Conservation (phyloP, 192 early-diverging fungal genomes). For the Coemansia sp. region DNA sequence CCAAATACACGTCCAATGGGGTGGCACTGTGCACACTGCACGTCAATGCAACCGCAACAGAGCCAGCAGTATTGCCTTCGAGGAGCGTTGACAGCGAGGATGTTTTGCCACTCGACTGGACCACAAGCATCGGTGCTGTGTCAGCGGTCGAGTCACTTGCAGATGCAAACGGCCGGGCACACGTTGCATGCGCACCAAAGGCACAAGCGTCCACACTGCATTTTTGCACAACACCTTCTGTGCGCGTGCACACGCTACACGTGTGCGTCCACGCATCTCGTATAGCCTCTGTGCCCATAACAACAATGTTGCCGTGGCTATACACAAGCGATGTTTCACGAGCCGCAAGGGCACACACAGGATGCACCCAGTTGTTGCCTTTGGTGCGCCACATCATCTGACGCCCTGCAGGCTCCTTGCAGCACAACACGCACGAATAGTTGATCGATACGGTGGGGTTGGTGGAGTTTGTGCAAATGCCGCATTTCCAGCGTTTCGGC, state of each 20-base stretch:
- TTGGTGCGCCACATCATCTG: slow-evolving; percentile 65
- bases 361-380: slow-evolving; percentile 78
- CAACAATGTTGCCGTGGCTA: slow-evolving; percentile 32
- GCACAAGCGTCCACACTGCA: slow-evolving; percentile 21
- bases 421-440: slow-evolving; percentile 68
- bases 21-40: slow-evolving; percentile 14
- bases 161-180: slow-evolving; percentile 10
- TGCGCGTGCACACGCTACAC: slow-evolving; percentile 24
- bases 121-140: neutral
- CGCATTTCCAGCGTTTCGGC: slow-evolving; percentile 57
- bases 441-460: slow-evolving; percentile 62
- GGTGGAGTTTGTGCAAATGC: slow-evolving; percentile 62
- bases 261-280: slow-evolving; percentile 27
- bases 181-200: slow-evolving; percentile 29
- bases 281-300: slow-evolving; percentile 26
- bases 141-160: neutral
- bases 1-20: slow-evolving; percentile 4
- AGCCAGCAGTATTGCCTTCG: neutral
- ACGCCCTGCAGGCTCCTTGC: slow-evolving; percentile 25
- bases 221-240: slow-evolving; percentile 22
- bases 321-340: slow-evolving; percentile 55
- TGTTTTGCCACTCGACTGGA: neutral
- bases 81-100: neutral
- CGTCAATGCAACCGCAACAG: slow-evolving; percentile 1
- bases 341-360: slow-evolving; percentile 64